Percentiles rank a stretch among this genome's conserved stretches.
phyloP scores from a whole-genome alignment of 2,329 filamentous ascomycete species.

The Colletotrichum tamarilloi region DNA sequence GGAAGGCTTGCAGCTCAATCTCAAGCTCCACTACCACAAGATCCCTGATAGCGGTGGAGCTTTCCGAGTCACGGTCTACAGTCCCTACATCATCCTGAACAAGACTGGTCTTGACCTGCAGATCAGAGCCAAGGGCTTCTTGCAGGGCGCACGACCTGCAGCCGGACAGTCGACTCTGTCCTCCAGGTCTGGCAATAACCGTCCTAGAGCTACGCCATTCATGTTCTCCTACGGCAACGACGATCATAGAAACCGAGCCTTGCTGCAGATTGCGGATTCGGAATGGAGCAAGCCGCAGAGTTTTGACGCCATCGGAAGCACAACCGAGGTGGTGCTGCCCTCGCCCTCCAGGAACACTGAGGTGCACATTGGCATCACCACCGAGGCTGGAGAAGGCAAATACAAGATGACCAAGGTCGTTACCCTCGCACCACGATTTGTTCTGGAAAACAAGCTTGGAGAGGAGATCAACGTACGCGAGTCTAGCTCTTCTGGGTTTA shows the following conservation, averaged over 20 bases:
- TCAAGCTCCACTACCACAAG: conserved; percentile 90
- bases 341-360: conserved; percentile 78
- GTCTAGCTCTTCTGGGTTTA: conserved; percentile 87
- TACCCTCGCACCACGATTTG: conserved; percentile 90
- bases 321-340: conserved; percentile 85
- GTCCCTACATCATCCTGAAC: conserved; percentile 94
- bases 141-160: conserved; percentile 83
- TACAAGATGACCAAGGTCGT: conserved; percentile 98
- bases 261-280: conserved; percentile 89
- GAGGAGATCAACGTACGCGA: conserved; percentile 93
- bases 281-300: conserved; percentile 98
- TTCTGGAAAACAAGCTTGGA: conserved; percentile 90
- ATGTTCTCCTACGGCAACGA: conserved; percentile 96
- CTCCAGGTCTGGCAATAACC: conserved; percentile 61
- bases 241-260: conserved; percentile 89
- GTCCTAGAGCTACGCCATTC: conserved; percentile 84
- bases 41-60: conserved; percentile 93
- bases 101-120: conserved; percentile 92
- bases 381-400: conserved; percentile 93
- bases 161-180: conserved; percentile 79
- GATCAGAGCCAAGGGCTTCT: conserved; percentile 88
- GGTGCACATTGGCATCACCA: conserved; percentile 90
- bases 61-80: conserved; percentile 95
- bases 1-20: conserved; percentile 79
- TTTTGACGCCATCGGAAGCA: conserved; percentile 97